Conservation (phyloP, 2,329 filamentous ascomycete genomes). For the Colletotrichum kahawae region DNA sequence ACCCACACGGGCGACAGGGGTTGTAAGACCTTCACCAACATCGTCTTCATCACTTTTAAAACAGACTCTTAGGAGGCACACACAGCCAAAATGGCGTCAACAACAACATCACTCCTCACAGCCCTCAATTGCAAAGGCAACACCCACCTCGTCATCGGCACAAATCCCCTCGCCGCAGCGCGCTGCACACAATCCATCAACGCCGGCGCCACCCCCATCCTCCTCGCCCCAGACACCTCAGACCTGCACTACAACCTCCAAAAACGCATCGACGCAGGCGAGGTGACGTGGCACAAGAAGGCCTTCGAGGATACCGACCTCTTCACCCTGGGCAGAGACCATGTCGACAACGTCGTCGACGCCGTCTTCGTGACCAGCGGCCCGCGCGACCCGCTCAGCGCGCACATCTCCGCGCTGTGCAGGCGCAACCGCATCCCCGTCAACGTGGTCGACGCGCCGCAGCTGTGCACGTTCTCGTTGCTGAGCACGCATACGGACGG, state of each 20-base stretch:
- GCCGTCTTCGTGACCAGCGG: conserved; percentile 83
- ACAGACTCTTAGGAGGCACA: not conserved
- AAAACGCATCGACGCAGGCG: conserved; percentile 68
- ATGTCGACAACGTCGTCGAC: conserved; percentile 81
- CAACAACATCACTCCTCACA: conserved; percentile 65
- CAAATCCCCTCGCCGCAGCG: conserved; percentile 84
- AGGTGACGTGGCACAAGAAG: conserved; percentile 69
- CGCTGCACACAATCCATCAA: conserved; percentile 81
- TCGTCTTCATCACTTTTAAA: not conserved
- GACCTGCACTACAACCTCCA: conserved; percentile 64
- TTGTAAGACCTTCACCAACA: not conserved
- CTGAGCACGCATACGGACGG: conserved; percentile 90
- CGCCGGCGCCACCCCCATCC: conserved; percentile 79
- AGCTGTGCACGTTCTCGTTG: conserved; percentile 87
- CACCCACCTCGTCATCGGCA: conserved; percentile 85
- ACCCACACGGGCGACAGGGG: not conserved
- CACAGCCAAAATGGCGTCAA: not conserved
- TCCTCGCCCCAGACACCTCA: conserved; percentile 73
- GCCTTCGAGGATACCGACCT: conserved; percentile 75
- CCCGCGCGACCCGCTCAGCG: conserved; percentile 51
- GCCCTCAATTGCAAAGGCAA: conserved; percentile 73
- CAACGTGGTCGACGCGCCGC: conserved; percentile 88
- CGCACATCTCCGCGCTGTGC: conserved; percentile 77
- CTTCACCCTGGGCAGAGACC: conserved; percentile 76
- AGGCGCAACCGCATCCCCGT: conserved; percentile 83